phyloP scores from a whole-genome alignment of 2,329 filamentous ascomycete genomes.

The Nakataea oryzae region DNA sequence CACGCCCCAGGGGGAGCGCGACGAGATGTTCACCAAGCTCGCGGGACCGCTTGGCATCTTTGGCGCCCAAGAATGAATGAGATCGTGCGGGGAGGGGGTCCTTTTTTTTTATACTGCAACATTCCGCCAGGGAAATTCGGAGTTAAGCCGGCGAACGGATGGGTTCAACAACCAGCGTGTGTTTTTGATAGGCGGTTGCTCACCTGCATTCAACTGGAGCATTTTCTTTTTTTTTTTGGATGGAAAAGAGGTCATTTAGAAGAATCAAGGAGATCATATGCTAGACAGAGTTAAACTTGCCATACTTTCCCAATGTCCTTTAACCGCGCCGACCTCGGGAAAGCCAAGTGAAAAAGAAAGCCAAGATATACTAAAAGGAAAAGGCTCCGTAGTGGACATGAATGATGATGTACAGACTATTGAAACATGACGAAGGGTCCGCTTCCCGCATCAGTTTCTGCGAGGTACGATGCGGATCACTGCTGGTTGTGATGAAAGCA shows the following conservation, averaged over 20 bases:
- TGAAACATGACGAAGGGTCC: not conserved
- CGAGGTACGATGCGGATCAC: not conserved
- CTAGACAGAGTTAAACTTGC: not conserved
- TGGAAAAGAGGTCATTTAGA: not conserved
- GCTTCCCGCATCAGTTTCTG: not conserved
- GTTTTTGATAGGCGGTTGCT: not conserved
- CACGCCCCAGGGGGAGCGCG: slow-evolving; percentile 68
- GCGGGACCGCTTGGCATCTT: slow-evolving; percentile 45
- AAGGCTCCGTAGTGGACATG: not conserved
- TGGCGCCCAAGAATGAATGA: slow-evolving; percentile 12
- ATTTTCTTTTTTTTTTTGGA: too few species aligned
- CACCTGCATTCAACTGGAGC: not conserved
- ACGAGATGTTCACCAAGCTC: slow-evolving; percentile 81
- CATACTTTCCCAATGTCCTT: not conserved
- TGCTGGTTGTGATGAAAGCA: not conserved
- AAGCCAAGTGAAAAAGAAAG: not conserved
- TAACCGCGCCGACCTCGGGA: not conserved
- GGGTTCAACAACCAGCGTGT: slow-evolving; percentile 2
- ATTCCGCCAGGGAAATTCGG: not conserved
- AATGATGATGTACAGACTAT: not conserved
- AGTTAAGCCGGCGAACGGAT: not conserved
- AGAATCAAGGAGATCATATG: not conserved
- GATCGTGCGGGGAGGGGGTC: not conserved
- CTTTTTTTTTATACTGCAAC: not conserved
- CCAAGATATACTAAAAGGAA: not conserved